Conservation (phyloP, 2,329 filamentous ascomycete genomes). For the Byssoonygena ceratinophila region DNA sequence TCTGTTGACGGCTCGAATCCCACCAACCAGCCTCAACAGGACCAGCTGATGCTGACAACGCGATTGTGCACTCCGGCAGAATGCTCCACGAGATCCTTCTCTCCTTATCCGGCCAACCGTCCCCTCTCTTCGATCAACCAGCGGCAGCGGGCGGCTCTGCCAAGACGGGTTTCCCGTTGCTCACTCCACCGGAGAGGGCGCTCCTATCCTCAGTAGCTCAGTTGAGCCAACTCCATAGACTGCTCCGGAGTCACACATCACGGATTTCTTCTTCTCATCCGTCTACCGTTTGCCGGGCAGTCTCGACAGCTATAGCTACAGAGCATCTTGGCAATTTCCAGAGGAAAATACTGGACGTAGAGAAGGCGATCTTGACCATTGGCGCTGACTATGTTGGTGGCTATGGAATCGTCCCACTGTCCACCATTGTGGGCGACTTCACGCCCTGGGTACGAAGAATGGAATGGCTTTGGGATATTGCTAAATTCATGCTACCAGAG, state of each 20-base stretch:
- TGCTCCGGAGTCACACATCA: conserved; percentile 56
- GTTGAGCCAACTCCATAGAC: conserved; percentile 67
- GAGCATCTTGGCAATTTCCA: conserved; percentile 72
- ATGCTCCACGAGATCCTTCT: conserved; percentile 99
- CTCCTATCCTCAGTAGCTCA: conserved; percentile 67
- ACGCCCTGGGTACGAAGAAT: conserved; percentile 74
- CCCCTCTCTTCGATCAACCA: conserved; percentile 61
- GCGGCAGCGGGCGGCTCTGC: conserved; percentile 43
- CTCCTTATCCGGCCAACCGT: conserved; percentile 87
- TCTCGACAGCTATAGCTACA: conserved; percentile 65
- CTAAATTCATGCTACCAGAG: conserved; percentile 54
- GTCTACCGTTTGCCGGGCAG: conserved; percentile 77
- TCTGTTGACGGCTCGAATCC: conserved; percentile 21
- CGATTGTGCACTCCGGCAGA: conserved; percentile 19
- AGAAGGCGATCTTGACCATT: conserved; percentile 61
- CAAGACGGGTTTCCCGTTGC: conserved; percentile 39
- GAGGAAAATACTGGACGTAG: conserved; percentile 71
- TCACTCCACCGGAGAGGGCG: conserved; percentile 70
- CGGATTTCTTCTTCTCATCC: conserved; percentile 59
- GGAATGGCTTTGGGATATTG: conserved; percentile 73
- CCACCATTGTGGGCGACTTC: conserved; percentile 72
- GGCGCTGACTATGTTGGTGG: conserved; percentile 76
- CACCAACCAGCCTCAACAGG: not conserved
- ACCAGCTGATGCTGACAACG: conserved; percentile 6
- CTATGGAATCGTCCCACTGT: conserved; percentile 86